phyloP scores from a whole-genome alignment of 495 filamentous ascomycete species.

The Penicillium paxilli region DNA sequence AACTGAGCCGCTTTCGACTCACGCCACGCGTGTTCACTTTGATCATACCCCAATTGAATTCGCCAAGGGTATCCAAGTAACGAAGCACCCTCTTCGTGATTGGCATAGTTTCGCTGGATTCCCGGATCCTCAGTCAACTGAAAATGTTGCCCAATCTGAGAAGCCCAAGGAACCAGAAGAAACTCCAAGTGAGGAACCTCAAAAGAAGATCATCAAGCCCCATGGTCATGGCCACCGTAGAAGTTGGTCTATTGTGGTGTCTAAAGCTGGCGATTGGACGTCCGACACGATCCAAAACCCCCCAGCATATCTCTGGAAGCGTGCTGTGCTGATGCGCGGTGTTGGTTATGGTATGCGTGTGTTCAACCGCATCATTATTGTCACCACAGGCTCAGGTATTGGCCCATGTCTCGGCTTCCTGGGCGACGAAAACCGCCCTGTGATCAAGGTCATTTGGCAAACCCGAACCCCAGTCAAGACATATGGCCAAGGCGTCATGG shows the following conservation, averaged over 20 bases:
- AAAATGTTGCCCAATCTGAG: neutral
- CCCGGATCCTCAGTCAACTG: slow-evolving; percentile 34
- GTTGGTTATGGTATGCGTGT: slow-evolving; percentile 64
- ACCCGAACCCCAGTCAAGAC: slow-evolving; percentile 49
- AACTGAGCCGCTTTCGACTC: slow-evolving; percentile 63
- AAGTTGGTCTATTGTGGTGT: slow-evolving; percentile 48
- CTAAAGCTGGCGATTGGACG: slow-evolving; percentile 78
- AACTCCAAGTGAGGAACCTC: neutral
- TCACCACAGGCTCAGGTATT: slow-evolving; percentile 75
- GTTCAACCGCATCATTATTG: slow-evolving; percentile 62
- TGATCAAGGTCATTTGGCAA: slow-evolving; percentile 53
- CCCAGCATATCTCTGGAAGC: slow-evolving; percentile 36
- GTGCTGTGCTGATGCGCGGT: slow-evolving; percentile 53
- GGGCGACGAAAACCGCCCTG: slow-evolving; percentile 29
- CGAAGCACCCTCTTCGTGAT: slow-evolving; percentile 57
- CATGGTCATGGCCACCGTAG: neutral
- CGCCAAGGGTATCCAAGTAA: slow-evolving; percentile 27
- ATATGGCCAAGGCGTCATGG: slow-evolving; percentile 48
- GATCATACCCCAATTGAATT: slow-evolving; percentile 42
- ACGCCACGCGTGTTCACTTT: slow-evolving; percentile 70
- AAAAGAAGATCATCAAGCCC: neutral
- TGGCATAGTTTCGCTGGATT: slow-evolving; percentile 75
- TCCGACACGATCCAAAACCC: slow-evolving; percentile 55
- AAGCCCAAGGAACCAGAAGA: neutral
- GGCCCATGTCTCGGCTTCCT: slow-evolving; percentile 51